Conservation (phyloP, 2,329 filamentous ascomycete genomes). For the Intubia oerlemansii region DNA sequence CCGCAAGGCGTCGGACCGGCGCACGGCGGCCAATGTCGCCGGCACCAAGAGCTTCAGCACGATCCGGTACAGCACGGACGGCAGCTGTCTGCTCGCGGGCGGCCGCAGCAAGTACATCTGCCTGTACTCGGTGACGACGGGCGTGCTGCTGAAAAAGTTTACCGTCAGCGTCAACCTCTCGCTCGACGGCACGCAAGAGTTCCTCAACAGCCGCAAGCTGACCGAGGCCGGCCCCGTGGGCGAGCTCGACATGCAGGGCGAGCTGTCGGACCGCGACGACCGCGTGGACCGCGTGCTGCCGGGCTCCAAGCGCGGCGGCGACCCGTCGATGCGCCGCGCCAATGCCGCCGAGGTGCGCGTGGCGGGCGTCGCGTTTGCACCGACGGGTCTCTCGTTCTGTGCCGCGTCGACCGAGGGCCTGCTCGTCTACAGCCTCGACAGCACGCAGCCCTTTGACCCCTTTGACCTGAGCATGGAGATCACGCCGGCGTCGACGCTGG, state of each 20-base stretch:
- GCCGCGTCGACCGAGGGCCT: slow-evolving; percentile 88
- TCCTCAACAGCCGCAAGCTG: slow-evolving; percentile 77
- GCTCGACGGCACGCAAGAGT: slow-evolving; percentile 87
- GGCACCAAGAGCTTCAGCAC: slow-evolving; percentile 81
- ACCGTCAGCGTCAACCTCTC: slow-evolving; percentile 94
- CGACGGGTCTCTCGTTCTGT: slow-evolving; percentile 77
- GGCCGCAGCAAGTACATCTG: slow-evolving; percentile 99
- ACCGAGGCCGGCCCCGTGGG: slow-evolving; percentile 75
- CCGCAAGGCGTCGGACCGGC: slow-evolving; percentile 66
- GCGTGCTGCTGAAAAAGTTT: slow-evolving; percentile 82
- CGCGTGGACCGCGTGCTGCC: slow-evolving; percentile 61
- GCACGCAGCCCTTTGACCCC: slow-evolving; percentile 69
- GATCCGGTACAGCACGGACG: slow-evolving; percentile 81
- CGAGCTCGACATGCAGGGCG: slow-evolving; percentile 72
- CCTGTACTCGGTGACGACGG: slow-evolving; percentile 82
- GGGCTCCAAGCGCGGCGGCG: slow-evolving; percentile 63
- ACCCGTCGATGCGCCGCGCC: slow-evolving; percentile 57
- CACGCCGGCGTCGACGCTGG: slow-evolving; percentile 66
- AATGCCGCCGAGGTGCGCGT: slow-evolving; percentile 74
- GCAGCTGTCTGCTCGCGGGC: slow-evolving; percentile 69
- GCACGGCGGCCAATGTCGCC: slow-evolving; percentile 75
- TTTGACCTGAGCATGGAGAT: slow-evolving; percentile 91
- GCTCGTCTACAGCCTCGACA: slow-evolving; percentile 81
- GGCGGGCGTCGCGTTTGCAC: slow-evolving; percentile 66
- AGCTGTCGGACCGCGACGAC: slow-evolving; percentile 75